Evolutionary conservation across 805 yeast genomes (phyloP).

Genomic region (Suhomyces sp.): DNA sequence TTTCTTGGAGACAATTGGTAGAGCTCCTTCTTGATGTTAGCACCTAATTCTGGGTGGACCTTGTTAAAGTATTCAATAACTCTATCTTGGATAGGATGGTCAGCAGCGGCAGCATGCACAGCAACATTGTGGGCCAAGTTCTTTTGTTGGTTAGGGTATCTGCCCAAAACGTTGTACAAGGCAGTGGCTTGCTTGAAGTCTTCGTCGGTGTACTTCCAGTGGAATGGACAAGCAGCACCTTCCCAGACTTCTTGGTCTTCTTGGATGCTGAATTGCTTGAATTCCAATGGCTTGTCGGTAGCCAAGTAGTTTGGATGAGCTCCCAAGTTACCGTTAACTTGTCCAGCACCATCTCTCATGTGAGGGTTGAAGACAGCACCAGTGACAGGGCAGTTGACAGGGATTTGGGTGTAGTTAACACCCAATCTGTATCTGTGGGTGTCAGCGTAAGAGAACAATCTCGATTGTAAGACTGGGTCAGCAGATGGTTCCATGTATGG

Average conservation of each 20-base stretch:
- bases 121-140: conserved; percentile 83
- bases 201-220: conserved; percentile 73
- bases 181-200: conserved; percentile 78
- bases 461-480: conserved; percentile 74
- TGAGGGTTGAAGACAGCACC: conserved; percentile 55
- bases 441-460: conserved; percentile 73
- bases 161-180: conserved; percentile 76
- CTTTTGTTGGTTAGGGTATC: conserved; percentile 77
- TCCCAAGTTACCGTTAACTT: conserved; percentile 62
- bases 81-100: conserved; percentile 71
- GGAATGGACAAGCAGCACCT: conserved; percentile 81
- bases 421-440: conserved; percentile 79
- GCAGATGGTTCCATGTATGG: conserved; percentile 76
- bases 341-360: conserved; percentile 80
- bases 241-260: conserved; percentile 76
- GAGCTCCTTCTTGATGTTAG: conserved; percentile 61
- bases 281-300: conserved; percentile 52
- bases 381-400: conserved; percentile 69
- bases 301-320: conserved; percentile 71
- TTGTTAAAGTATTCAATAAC: conserved; percentile 73
- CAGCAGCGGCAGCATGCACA: conserved; percentile 66
- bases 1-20: conserved; percentile 50
- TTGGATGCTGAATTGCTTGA: conserved; percentile 46
- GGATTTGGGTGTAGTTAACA: conserved; percentile 61
- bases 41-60: conserved; percentile 68